Evolutionary conservation across 2,329 filamentous ascomycete species (phyloP).

Genomic region (Ascochyta viciae-villosae): DNA sequence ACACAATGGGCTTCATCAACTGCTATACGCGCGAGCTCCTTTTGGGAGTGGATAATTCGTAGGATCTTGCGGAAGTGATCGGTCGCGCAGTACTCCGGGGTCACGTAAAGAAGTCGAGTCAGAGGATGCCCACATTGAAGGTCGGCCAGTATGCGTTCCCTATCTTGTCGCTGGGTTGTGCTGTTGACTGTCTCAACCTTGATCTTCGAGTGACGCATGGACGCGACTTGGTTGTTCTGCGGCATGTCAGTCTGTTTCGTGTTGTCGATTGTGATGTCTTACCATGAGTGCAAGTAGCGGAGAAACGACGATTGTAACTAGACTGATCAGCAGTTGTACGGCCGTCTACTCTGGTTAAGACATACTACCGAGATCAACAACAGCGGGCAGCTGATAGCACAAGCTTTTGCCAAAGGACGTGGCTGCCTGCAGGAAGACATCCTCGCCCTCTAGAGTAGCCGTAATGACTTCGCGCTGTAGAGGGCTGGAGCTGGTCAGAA

Average conservation of each 20-base stretch:
- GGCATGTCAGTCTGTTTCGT: neutral
- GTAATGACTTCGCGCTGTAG: constrained; percentile 87
- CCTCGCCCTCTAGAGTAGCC: constrained; percentile 79
- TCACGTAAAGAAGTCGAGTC: constrained; percentile 88
- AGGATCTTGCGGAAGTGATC: constrained; percentile 79
- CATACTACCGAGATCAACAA: constrained; percentile 84
- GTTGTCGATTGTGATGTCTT: constrained; percentile 24
- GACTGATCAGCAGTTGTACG: constrained; percentile 21
- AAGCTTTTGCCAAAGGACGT: constrained; percentile 92
- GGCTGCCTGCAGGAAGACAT: constrained; percentile 92
- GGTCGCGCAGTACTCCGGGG: constrained; percentile 83
- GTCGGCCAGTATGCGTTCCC: constrained; percentile 75
- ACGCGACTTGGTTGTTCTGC: constrained; percentile 89
- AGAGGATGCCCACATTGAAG: constrained; percentile 86
- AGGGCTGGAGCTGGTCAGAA: constrained; percentile 62
- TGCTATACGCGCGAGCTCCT: constrained; percentile 84
- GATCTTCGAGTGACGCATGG: constrained; percentile 75
- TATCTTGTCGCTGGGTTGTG: constrained; percentile 71
- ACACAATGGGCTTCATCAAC: constrained; percentile 97
- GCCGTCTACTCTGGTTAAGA: constrained; percentile 26
- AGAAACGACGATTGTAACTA: constrained; percentile 89
- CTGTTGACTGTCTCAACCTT: constrained; percentile 87
- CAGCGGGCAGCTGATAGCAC: constrained; percentile 89
- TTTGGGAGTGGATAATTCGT: constrained; percentile 76
- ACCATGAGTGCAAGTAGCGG: constrained; percentile 90